Percentiles rank a stretch among this genome's conserved stretches.
These are phyloP conservation scores for Truncatella angustata DNA, from an alignment of 2,329 filamentous ascomycete genomes.

Conservation along the genomic window DNA sequence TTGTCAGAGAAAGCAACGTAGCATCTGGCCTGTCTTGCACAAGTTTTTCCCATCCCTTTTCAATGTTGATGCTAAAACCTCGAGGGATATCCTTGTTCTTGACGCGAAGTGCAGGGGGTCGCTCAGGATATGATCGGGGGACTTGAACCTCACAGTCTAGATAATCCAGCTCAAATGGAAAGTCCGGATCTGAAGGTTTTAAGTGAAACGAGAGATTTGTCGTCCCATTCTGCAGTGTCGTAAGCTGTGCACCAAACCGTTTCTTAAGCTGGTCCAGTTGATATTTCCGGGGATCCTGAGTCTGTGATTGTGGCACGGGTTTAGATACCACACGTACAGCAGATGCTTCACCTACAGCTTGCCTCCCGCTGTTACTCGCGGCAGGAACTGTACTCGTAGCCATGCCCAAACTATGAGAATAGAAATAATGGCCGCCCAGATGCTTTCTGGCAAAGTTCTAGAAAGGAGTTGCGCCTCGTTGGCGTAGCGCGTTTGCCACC, in stretches of 20 bases:
- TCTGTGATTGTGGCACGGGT: constrained; percentile 64
- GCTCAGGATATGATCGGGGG: constrained; percentile 60
- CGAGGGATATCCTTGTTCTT: constrained; percentile 67
- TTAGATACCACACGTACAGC: constrained; percentile 56
- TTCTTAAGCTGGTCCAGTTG: constrained; percentile 71
- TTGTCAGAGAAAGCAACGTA: constrained; percentile 65
- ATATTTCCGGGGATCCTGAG: constrained; percentile 68
- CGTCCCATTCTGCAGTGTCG: constrained; percentile 41
- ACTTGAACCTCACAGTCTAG: constrained; percentile 68
- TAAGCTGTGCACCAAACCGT: constrained; percentile 56
- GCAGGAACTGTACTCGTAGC: constrained; percentile 11
- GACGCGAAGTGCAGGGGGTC: constrained; percentile 59
- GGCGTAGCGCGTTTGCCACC: not conserved
- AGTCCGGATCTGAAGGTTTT: constrained; percentile 76
- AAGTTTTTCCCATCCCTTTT: constrained; percentile 68
- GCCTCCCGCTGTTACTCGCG: constrained; percentile 34
- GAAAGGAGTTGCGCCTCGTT: too few species aligned
- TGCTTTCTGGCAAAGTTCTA: not conserved
- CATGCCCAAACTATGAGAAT: constrained; percentile 21
- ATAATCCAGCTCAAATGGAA: constrained; percentile 71
- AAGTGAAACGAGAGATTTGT: constrained; percentile 64
- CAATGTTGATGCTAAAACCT: constrained; percentile 74
- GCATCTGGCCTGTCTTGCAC: constrained; percentile 51
- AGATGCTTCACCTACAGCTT: constrained; percentile 45
- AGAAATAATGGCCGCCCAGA: constrained; percentile 34